Evolutionary conservation across 306 rosid genomes (phyloP), one percentile per base, ranked within the genome.

Genomic region (Cercis canadensis): DNA sequence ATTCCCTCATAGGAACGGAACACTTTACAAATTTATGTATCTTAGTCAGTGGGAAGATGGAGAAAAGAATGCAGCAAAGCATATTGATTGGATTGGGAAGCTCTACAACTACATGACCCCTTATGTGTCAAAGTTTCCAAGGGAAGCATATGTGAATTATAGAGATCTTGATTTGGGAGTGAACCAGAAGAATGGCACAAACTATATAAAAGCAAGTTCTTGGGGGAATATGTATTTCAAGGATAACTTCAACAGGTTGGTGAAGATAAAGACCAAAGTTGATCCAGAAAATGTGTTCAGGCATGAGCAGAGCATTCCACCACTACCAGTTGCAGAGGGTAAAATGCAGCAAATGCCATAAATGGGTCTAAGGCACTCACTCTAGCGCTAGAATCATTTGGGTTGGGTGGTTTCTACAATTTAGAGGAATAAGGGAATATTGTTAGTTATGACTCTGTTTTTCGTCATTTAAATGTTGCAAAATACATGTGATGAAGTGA

Each of bases 231-330:
- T 73, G 85, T 93, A 93, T 69, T 93, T 90, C 81, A 93, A 84
- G 74, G 81, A 74, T 45, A 90, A 93, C 53, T 93, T 90, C 65
- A 44, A 78, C 46, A 87, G 85, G 73, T 76, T 90, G 83, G 84
- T 87, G 62, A 77, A 65, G 45, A 74, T 90, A 7, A 93, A 93
- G 80, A 85, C 90, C 18, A 82, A 47, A 67, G 84, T 87, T 18
- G 97, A 93, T 81, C 97, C 98, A 5, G 88, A 82, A 17, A 88
- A 93, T 61, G 88, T 93, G 77, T 93, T 93, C 73, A 80, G 96
- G 51, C 89, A 93, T 66, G 98, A 93, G 57, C 98, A 93, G 59
- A 93, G 97, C 70, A 93, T 93, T 33, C 98, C 98, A 37, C 83
- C 93, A 21, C 85, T 90, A 41, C 86, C 78, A 8, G 46, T 65